phyloP scores from a whole-genome alignment of 805 yeast species.

The Blastobotrys mokoenaii region DNA sequence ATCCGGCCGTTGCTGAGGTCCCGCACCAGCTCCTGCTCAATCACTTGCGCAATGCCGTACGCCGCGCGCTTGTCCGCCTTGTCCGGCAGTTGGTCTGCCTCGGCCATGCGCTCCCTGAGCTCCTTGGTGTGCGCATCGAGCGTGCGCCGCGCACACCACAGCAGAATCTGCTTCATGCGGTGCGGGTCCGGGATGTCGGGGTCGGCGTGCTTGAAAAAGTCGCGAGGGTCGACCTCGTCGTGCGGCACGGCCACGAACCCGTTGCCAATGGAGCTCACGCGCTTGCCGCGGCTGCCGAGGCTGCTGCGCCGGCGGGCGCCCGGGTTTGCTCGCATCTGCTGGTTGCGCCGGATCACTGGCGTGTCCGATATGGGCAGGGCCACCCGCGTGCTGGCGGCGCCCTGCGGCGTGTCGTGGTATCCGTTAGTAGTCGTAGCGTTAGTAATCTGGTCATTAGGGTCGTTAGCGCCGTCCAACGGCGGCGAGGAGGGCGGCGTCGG shows the following conservation, averaged over 20 bases:
- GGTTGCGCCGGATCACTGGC: slow-evolving; percentile 32
- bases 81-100: too few relatives aligned
- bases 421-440: neutral
- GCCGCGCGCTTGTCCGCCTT: too few relatives aligned
- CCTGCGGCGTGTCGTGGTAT: neutral
- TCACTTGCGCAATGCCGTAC: slow-evolving; percentile 55
- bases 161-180: slow-evolving; percentile 57
- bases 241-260: slow-evolving; percentile 58
- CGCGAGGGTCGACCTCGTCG: slow-evolving; percentile 43
- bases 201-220: slow-evolving; percentile 57
- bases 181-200: slow-evolving; percentile 60
- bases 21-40: slow-evolving; percentile 52
- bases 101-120: slow-evolving; percentile 18
- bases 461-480: neutral
- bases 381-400: slow-evolving; percentile 11
- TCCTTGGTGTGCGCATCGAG: slow-evolving; percentile 24
- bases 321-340: slow-evolving; percentile 24
- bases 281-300: slow-evolving; percentile 47
- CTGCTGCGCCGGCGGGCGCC: slow-evolving; percentile 19
- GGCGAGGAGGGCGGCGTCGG: slow-evolving; percentile 1
- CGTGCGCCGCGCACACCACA: slow-evolving; percentile 57
- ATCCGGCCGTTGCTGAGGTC: slow-evolving; percentile 54
- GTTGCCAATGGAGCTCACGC: slow-evolving; percentile 67
- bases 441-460: neutral
- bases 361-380: slow-evolving; percentile 32